Base-by-base conservation (phyloP, 805 yeast species). In the Yamadazyma akitaensis region DNA sequence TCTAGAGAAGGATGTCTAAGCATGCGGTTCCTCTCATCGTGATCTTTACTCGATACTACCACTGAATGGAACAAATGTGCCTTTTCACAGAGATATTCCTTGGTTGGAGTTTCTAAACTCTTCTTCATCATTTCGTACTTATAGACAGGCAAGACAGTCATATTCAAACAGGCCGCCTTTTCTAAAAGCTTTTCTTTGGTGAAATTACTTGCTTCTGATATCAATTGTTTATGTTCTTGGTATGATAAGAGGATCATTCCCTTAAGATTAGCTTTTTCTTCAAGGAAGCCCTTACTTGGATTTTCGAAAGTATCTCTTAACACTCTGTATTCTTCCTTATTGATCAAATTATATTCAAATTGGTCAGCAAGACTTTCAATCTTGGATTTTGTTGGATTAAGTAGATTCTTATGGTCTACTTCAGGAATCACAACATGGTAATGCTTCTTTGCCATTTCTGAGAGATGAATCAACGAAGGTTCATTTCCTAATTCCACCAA, bases 121-220 rank as follows among this genome's bases (percentile, higher is more conserved):
- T 47, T 26, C n/a, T 37, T 38, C 46, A 53, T 34, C 11, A 40
- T 35, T 2, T 49, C 47, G 25, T 53, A 46, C 31, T 58, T 46
- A 14, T 41, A 25, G 3, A 19, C 9, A 13, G 46, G 50, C 2
- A 67, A 31, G 2, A 57, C 57, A 13, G 54, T 59, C 48, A 63
- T 53, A 13, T 63, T 65, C 25, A 51, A 46, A 7, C 46, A 49
- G 18, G 51, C 46, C 19, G 70, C 65, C 46, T 55, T 53, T 13
- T 48, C 37, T 1, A 43, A 46, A 13, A 61, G 42, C 10, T 49
- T 53, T 16, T 55, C 57, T 19, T 47, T 43, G 18, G 50, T 19
- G 18, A 55, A 51, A 13, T 47, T 38, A 28, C 46, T 46, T 13
- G 42, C 44, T 34, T 45, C 50, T 2, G 46, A 37, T 12, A 48